Evolutionary conservation across 345 rosid genomes (phyloP).

Genomic region (Gynandropsis gynandra): DNA sequence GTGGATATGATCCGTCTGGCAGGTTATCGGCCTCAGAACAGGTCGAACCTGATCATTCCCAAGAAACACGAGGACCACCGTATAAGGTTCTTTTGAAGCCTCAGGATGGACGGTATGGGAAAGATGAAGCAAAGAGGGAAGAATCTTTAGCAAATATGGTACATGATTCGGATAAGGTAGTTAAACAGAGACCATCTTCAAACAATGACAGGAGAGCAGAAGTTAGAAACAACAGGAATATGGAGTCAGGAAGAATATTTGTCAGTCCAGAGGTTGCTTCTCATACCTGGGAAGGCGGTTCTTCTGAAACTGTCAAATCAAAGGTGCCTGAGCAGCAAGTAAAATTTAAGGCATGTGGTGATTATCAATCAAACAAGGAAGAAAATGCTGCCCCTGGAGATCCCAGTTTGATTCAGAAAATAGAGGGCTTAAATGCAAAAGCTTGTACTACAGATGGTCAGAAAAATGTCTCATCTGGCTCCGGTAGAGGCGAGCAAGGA

Average conservation of each 20-base stretch:
- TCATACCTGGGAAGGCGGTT: conserved; percentile 28
- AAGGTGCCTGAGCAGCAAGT: conserved; percentile 30
- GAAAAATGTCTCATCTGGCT: conserved; percentile 33
- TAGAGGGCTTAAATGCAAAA: conserved; percentile 82
- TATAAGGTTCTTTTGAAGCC: conserved; percentile 75
- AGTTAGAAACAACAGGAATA: conserved; percentile 29
- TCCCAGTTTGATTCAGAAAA: conserved; percentile 70
- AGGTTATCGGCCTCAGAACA: conserved; percentile 41
- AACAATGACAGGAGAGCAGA: conserved; percentile 44
- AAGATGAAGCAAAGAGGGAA: conserved; percentile 47
- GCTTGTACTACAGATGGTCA: conserved; percentile 51
- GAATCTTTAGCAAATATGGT: conserved; percentile 26
- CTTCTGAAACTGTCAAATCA: conserved; percentile 24
- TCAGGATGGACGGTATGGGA: conserved; percentile 57
- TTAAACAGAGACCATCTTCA: conserved; percentile 31
- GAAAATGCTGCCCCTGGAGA: conserved; percentile 40
- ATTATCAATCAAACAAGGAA: conserved; percentile 26
- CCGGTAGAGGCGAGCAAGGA: conserved; percentile 38
- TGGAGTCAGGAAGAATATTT: conserved; percentile 26
- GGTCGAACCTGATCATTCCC: conserved; percentile 49
- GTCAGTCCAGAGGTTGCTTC: conserved; percentile 28
- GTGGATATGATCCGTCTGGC: conserved; percentile 48
- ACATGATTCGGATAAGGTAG: conserved; percentile 35
- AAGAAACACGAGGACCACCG: conserved; percentile 48
- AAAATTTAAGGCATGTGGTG: conserved; percentile 30